phyloP scores from a whole-genome alignment of 2,329 filamentous ascomycete species.

The Ceratocystis diversiconidia region DNA sequence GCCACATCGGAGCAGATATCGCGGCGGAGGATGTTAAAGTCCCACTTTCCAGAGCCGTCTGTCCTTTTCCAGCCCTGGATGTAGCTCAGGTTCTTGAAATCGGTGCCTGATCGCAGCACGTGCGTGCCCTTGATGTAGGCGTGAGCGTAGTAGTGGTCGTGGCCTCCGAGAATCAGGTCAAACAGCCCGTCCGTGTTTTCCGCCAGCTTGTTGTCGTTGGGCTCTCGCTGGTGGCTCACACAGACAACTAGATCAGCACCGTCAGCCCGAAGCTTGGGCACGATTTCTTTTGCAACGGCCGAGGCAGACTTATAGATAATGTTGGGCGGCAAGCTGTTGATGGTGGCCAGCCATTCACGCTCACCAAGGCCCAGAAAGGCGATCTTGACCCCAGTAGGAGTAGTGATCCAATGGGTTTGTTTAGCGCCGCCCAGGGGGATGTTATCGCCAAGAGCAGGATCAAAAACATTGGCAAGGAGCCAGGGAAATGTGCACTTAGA shows the following conservation, averaged over 20 bases:
- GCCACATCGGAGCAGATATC: conserved; percentile 58
- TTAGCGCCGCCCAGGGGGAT: conserved; percentile 63
- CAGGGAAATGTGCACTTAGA: conserved; percentile 72
- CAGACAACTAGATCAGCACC: conserved; percentile 75
- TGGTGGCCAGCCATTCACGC: conserved; percentile 77
- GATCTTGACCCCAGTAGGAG: conserved; percentile 72
- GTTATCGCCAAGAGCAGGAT: conserved; percentile 62
- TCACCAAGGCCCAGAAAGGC: conserved; percentile 77
- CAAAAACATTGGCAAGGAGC: conserved; percentile 77
- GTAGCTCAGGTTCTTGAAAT: conserved; percentile 87
- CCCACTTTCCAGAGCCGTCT: conserved; percentile 42
- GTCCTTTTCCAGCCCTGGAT: conserved; percentile 50
- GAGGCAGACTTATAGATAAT: conserved; percentile 70
- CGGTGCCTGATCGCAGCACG: conserved; percentile 72
- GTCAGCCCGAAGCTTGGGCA: conserved; percentile 56
- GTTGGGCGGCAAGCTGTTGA: conserved; percentile 71
- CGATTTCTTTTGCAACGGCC: conserved; percentile 59
- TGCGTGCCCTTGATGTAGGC: conserved; percentile 64
- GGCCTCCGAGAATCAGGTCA: conserved; percentile 76
- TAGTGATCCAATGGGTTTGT: conserved; percentile 61
- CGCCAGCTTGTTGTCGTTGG: conserved; percentile 78
- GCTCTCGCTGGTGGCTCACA: conserved; percentile 73
- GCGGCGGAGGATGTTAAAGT: conserved; percentile 61
- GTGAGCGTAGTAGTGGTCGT: conserved; percentile 82
- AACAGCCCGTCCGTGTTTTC: conserved; percentile 57